Evolutionary conservation across 129 eudicot species (phyloP).

Genomic region (Centaurea solstitialis): DNA sequence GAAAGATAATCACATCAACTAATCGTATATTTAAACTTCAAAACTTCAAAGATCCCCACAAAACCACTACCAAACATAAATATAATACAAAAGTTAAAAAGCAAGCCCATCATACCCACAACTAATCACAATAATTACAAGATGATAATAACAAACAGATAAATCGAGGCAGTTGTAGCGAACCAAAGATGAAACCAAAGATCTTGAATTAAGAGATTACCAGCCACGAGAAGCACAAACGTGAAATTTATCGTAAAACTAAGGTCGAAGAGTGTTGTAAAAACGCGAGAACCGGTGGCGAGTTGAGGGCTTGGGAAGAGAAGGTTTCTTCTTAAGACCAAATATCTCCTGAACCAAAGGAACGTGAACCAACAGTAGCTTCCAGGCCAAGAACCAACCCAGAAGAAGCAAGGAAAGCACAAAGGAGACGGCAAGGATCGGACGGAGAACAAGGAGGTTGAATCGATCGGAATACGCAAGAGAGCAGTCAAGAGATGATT

Average conservation of each 20-base stretch:
- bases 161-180: background rate
- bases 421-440: slow-evolving; percentile 44
- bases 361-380: slow-evolving; percentile 73
- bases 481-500: slow-evolving; percentile 30
- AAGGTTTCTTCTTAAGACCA: slow-evolving; percentile 62
- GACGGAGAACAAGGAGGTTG: slow-evolving; percentile 45
- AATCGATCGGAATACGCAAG: slow-evolving; percentile 28
- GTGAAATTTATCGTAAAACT: slow-evolving; percentile 4
- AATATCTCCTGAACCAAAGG: slow-evolving; percentile 92
- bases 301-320: slow-evolving; percentile 57
- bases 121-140: background rate
- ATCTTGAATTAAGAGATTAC: slow-evolving; percentile 4
- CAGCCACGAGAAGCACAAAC: slow-evolving; percentile 10
- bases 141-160: background rate
- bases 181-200: background rate
- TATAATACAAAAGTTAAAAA: background rate
- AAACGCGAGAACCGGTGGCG: slow-evolving; percentile 49
- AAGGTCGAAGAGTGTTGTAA: slow-evolving; percentile 40
- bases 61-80: background rate
- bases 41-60: background rate
- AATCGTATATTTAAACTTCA: background rate
- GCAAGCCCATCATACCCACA: background rate
- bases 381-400: slow-evolving; percentile 90
- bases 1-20: background rate
- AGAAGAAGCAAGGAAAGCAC: slow-evolving; percentile 41